These are phyloP conservation scores for Cynara cardunculus DNA, from an alignment of 129 eudicot genomes.

Conservation along the genomic window DNA sequence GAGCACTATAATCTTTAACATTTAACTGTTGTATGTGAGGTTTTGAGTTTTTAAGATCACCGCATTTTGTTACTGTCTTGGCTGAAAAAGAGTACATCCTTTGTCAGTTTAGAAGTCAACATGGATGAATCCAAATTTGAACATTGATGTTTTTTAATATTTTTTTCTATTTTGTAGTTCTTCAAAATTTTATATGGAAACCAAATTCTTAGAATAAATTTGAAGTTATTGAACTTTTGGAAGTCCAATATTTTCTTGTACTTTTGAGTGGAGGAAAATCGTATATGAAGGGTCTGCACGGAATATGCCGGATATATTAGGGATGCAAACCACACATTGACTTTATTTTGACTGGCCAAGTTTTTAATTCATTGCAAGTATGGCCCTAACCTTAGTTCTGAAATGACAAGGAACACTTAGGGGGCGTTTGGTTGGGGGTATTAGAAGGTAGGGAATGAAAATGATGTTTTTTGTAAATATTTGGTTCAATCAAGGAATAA, in stretches of 20 bases:
- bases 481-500: no score
- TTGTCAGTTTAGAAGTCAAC: constrained; percentile 1
- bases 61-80: neutral
- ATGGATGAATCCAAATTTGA: neutral
- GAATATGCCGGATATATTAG: no score
- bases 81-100: neutral
- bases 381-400: no score
- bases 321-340: no score
- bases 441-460: no score
- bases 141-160: neutral
- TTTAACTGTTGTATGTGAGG: neutral
- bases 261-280: neutral
- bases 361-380: no score
- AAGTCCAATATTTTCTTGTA: neutral
- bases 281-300: neutral
- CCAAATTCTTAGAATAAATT: neutral
- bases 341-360: no score
- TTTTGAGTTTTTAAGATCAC: neutral
- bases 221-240: neutral
- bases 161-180: neutral
- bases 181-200: neutral
- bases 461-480: no score
- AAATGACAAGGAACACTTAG: no score
- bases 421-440: no score
- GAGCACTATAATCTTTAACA: neutral